These are phyloP conservation scores for Epichloe baconii DNA, from an alignment of 2,329 filamentous ascomycete species.

Conservation along the genomic window DNA sequence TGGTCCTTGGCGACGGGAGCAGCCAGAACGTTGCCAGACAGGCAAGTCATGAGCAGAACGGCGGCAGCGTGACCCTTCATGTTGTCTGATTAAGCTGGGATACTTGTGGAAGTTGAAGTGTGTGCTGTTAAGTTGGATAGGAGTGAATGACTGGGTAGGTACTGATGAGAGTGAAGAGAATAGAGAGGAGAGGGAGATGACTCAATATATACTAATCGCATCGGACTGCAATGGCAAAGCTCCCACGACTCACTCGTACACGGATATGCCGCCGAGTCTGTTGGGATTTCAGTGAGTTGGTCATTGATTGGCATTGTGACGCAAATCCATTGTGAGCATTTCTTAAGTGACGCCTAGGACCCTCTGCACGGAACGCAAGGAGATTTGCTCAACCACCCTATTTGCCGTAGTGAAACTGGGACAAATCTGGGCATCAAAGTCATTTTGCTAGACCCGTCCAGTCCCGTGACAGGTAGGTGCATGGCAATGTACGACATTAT, in stretches of 20 bases:
- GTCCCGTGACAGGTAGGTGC: too few species aligned
- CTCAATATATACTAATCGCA: background rate
- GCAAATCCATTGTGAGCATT: background rate
- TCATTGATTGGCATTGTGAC: background rate
- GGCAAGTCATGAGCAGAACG: slow-evolving; percentile 3
- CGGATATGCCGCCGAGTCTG: too few species aligned
- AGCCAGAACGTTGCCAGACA: slow-evolving; percentile 1
- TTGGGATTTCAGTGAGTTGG: too few species aligned
- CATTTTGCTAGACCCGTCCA: too few species aligned
- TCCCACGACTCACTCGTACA: too few species aligned
- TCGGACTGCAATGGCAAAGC: too few species aligned
- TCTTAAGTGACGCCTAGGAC: background rate
- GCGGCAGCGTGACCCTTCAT: slow-evolving; percentile 2
- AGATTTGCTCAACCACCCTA: background rate
- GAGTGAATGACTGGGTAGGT: background rate
- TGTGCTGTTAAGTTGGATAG: background rate
- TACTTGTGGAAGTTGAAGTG: background rate
- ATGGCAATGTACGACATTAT: too few species aligned
- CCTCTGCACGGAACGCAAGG: background rate
- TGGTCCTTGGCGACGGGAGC: background rate
- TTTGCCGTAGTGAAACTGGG: background rate
- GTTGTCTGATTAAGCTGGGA: background rate
- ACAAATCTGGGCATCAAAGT: background rate
- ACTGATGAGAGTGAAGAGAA: background rate
- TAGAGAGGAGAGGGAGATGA: background rate